phyloP scores from a whole-genome alignment of 306 rosid species.

The barrel medic (Medicago truncatula) region DNA sequence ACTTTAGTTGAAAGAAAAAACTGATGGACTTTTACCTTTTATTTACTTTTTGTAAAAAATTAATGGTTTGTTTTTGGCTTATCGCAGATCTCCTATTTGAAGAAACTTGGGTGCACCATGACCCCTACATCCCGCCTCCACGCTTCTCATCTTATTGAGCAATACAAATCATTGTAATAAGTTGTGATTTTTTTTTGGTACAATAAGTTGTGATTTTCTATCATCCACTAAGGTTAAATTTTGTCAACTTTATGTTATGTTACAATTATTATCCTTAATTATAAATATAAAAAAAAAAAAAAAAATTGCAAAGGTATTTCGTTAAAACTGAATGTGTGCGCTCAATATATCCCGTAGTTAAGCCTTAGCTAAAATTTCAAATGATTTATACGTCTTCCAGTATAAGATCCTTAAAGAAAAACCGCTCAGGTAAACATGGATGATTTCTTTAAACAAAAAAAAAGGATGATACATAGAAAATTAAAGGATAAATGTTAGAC shows the following conservation, averaged over 20 bases:
- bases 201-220: constrained; percentile 18
- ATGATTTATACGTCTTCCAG: neutral
- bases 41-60: no score
- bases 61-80: neutral
- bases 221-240: neutral
- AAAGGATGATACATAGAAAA: no score
- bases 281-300: no score
- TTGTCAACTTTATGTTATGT: neutral
- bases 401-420: no score
- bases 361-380: neutral
- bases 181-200: neutral
- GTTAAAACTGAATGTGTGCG: neutral
- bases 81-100: constrained; percentile 82
- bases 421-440: no score
- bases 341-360: neutral
- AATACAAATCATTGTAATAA: constrained; percentile 77
- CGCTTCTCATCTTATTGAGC: constrained; percentile 91
- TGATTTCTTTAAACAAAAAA: no score
- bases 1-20: neutral
- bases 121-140: constrained; percentile 87
- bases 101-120: constrained; percentile 81
- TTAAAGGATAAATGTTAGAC: no score
- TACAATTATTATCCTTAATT: neutral
- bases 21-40: neutral
- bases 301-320: neutral